Conservation (phyloP, 257 asterid species). For the Lycium ferocissimum region DNA sequence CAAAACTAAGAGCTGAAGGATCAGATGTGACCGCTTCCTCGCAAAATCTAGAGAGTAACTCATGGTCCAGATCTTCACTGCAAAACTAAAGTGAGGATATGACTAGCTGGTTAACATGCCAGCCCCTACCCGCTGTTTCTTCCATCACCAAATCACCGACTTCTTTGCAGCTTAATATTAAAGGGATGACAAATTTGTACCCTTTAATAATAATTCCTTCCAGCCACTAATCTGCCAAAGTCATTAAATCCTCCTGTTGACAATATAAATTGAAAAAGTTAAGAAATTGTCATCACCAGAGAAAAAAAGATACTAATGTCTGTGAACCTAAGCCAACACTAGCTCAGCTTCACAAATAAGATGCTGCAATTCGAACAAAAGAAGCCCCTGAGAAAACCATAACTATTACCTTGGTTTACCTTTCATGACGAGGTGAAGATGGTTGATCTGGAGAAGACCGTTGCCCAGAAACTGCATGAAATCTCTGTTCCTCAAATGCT, state of each 20-base stretch:
- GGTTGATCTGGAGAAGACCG: slow-evolving; percentile 83
- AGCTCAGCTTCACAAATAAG: neutral
- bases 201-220: slow-evolving; percentile 30
- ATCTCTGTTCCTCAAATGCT: slow-evolving; percentile 62
- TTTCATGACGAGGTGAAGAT: slow-evolving; percentile 75
- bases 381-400: neutral
- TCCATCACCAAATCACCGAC: slow-evolving; percentile 21
- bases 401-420: slow-evolving; percentile 74
- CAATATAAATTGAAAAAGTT: neutral
- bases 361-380: neutral
- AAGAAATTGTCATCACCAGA: neutral
- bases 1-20: slow-evolving; percentile 38
- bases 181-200: slow-evolving; percentile 27
- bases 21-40: slow-evolving; percentile 6
- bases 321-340: neutral
- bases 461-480: slow-evolving; percentile 58
- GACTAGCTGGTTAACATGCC: neutral
- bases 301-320: neutral
- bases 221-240: slow-evolving; percentile 37
- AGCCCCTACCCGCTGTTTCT: slow-evolving; percentile 19
- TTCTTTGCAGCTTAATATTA: slow-evolving; percentile 24
- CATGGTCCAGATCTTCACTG: slow-evolving; percentile 19
- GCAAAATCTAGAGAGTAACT: slow-evolving; percentile 29
- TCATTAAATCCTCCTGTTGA: slow-evolving; percentile 63
- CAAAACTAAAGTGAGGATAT: slow-evolving; percentile 17